Percentiles rank a stretch among this genome's conserved stretches.
Conservation (phyloP, 306 rosid species). For the Cicer yamashitae region DNA sequence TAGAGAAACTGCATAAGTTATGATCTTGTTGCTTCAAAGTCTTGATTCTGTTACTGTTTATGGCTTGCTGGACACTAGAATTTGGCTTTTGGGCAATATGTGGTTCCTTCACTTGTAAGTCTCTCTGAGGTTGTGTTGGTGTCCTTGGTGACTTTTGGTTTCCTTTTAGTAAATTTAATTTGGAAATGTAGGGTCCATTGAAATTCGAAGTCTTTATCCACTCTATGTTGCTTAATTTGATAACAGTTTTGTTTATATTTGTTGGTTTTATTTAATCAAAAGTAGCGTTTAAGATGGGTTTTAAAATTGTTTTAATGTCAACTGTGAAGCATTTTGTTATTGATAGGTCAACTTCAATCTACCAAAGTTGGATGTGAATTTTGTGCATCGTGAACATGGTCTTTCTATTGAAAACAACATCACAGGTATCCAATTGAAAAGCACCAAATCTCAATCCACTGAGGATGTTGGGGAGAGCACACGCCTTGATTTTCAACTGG, state of each 20-base stretch:
- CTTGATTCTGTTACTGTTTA: constrained; percentile 50
- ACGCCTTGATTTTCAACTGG: constrained; percentile 90
- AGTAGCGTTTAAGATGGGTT: constrained; percentile 17
- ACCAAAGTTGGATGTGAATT: constrained; percentile 84
- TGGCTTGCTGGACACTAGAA: constrained; percentile 46
- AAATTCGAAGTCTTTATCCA: constrained; percentile 28
- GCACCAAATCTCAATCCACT: constrained; percentile 69
- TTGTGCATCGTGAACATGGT: constrained; percentile 74
- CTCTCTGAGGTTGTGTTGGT: constrained; percentile 35
- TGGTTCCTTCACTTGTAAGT: constrained; percentile 48
- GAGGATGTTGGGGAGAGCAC: constrained; percentile 93
- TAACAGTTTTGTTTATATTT: constrained; percentile 37
- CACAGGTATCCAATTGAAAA: constrained; percentile 86
- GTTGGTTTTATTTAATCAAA: constrained; percentile 37
- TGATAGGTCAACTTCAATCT: constrained; percentile 85
- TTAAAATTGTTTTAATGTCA: constrained; percentile 37
- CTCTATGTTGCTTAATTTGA: constrained; percentile 36
- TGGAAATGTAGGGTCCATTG: constrained; percentile 37
- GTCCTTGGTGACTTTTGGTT: constrained; percentile 45
- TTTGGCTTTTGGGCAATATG: constrained; percentile 51
- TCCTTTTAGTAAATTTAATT: constrained; percentile 43
- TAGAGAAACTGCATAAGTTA: constrained; percentile 46
- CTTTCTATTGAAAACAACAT: constrained; percentile 81
- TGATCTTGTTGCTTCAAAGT: constrained; percentile 49
- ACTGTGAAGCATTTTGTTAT: constrained; percentile 42